Percentiles rank a stretch among this genome's conserved stretches.
These are phyloP conservation scores for Zygosaccharomyces gambellarensis DNA, from an alignment of 805 yeast genomes.

Conservation along the genomic window DNA sequence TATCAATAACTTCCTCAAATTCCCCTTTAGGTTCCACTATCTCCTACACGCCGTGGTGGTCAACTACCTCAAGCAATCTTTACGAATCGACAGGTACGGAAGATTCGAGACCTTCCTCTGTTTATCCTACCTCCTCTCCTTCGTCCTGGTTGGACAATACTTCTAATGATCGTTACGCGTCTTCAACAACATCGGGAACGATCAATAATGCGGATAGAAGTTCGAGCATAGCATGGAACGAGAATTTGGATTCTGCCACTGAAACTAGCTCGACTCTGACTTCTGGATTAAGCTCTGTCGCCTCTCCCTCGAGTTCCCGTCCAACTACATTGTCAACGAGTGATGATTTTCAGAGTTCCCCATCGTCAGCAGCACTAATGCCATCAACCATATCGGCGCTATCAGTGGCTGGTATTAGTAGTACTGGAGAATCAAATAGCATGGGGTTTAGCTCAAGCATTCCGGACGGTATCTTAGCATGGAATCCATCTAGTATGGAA, in stretches of 20 bases:
- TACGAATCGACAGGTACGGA: neutral
- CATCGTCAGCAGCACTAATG: neutral
- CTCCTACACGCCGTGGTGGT: neutral
- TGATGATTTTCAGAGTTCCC: neutral
- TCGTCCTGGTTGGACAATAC: neutral
- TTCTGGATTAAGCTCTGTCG: neutral
- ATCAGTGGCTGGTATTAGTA: neutral
- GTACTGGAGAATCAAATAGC: neutral
- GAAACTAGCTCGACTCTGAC: neutral
- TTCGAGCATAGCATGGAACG: neutral
- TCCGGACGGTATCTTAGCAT: neutral
- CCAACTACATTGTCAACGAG: neutral
- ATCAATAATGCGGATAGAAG: neutral
- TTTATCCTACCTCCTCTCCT: neutral
- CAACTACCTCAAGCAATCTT: neutral
- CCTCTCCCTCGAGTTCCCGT: neutral
- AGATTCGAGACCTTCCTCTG: neutral
- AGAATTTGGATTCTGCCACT: neutral
- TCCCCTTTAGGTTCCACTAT: neutral
- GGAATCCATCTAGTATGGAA: neutral
- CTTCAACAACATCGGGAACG: neutral
- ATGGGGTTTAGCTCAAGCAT: neutral
- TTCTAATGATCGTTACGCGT: neutral
- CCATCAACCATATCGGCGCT: neutral
- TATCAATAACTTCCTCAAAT: neutral